A percentile compares a stretch with the other conserved stretches of the same genome.
These are phyloP conservation scores for Gonapodya sp. DNA, from an alignment of 192 early-diverging fungal genomes.

Conservation along the genomic window DNA sequence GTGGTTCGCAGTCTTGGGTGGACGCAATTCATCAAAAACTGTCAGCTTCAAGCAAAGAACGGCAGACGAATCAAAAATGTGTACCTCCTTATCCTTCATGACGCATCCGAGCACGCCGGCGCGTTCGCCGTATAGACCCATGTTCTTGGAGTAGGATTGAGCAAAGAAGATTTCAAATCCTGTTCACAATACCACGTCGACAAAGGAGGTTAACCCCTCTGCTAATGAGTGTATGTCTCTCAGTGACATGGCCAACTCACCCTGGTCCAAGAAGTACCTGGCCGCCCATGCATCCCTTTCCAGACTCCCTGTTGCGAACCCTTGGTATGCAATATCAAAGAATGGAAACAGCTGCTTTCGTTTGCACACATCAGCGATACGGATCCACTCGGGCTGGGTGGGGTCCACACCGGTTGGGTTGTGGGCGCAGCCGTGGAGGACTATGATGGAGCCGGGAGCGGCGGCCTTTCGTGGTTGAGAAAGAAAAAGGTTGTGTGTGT, in stretches of 20 bases:
- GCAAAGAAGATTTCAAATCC: slow-evolving; percentile 86
- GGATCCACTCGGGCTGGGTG: slow-evolving; percentile 84
- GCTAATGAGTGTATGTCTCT: too few relatives aligned
- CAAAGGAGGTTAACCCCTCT: too few relatives aligned
- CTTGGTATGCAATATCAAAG: slow-evolving; percentile 99
- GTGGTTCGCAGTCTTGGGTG: slow-evolving; percentile 33
- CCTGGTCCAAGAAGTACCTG: slow-evolving; percentile 82
- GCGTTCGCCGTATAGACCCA: slow-evolving; percentile 79
- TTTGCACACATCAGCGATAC: slow-evolving; percentile 66
- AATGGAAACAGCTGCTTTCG: slow-evolving; percentile 78
- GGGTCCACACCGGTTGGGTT: slow-evolving; percentile 99
- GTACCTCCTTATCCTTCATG: slow-evolving; percentile 4
- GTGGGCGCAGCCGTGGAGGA: slow-evolving; percentile 95
- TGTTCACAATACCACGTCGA: too few relatives aligned
- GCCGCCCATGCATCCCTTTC: slow-evolving; percentile 87
- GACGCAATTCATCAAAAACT: not conserved
- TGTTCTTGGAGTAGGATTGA: slow-evolving; percentile 97
- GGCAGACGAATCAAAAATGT: not conserved
- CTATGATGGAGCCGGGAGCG: slow-evolving; percentile 67
- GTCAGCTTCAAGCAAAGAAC: not conserved
- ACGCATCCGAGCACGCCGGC: not conserved
- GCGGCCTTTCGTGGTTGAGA: slow-evolving; percentile 36
- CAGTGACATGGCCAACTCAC: too few relatives aligned
- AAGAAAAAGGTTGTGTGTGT: slow-evolving; percentile 6
- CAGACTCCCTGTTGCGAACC: slow-evolving; percentile 88